These are phyloP conservation scores for Sporothrix phasma DNA, from an alignment of 2,329 filamentous ascomycete genomes.

Conservation along the genomic window DNA sequence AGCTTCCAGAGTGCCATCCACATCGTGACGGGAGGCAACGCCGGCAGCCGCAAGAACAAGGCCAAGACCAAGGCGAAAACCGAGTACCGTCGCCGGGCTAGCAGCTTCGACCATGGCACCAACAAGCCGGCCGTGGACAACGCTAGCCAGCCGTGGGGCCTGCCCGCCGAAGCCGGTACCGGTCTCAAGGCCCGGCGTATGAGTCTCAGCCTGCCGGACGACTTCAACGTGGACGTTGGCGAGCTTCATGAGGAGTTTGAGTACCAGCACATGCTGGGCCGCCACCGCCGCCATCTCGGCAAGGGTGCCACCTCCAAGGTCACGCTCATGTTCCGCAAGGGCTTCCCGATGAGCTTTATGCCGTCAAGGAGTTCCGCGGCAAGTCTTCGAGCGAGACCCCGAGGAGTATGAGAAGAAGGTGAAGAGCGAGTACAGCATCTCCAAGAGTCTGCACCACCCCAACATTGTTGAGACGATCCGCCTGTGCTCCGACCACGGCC, in stretches of 20 bases:
- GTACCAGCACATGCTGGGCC: conserved; percentile 59
- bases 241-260: conserved; percentile 62
- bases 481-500: conserved; percentile 62
- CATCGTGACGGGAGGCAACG: conserved; percentile 29
- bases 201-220: conserved; percentile 63
- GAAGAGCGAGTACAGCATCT: conserved; percentile 83
- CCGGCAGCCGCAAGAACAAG: conserved; percentile 18
- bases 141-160: conserved; percentile 39
- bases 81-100: conserved; percentile 30
- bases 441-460: conserved; percentile 73
- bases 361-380: conserved; percentile 78
- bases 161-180: conserved; percentile 58
- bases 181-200: conserved; percentile 71
- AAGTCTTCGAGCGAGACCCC: conserved; percentile 58
- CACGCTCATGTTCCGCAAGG: conserved; percentile 66
- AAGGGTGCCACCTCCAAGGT: conserved; percentile 78
- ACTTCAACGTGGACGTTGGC: conserved; percentile 61
- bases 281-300: conserved; percentile 65
- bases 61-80: conserved; percentile 16
- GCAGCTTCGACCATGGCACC: conserved; percentile 37
- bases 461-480: conserved; percentile 77
- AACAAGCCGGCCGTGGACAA: conserved; percentile 20
- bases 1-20: conserved; percentile 38
- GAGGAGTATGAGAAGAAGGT: conserved; percentile 80
- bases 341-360: conserved; percentile 57